Base-by-base conservation (phyloP, 768 basidiomycete species). In the Thelephora aurantiotincta region DNA sequence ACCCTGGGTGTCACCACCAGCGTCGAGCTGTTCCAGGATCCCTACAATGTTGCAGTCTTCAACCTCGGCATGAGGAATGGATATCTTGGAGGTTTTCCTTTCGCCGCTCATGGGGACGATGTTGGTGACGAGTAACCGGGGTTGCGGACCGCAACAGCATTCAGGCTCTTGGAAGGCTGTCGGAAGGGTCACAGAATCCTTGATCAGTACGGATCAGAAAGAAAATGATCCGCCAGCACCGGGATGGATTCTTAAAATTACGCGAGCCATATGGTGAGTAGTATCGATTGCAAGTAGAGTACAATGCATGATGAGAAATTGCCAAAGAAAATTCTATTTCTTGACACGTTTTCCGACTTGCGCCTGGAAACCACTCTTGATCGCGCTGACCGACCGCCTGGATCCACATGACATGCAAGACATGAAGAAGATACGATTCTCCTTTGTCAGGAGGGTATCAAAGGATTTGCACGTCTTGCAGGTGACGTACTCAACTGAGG, bases 391-490 rank as follows among this genome's bases (percentile, higher is more conserved):
- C 51, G 89, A 92, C 18, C 93, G 81, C 57, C 87, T 70, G 55
- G 82, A 86, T 2, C 89, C 90, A 56, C 90, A 94, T 5, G 85
- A 84, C 65, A 92, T 84, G 68, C 89, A 92, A 0, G 87, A 75
- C 78, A 89, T 86, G 75, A 99, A 99, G 74, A 93, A 97, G 61
- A 99, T 89, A 67, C 96, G 88, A 65, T 96, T 96, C 68, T 98
- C 93, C 66, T 98, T 99, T 23, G 85, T 82, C 34, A 99, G 77
- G 16, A 96, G 77, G 2, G 96, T 99, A 63, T 99, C 96, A 41
- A 89, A 89, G 1, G 94, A 97, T 69, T 97, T 99, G 75, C 96
- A 99, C 35, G 93, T 98, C 67, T 96, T 94, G 78, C 96, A 99
- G 35, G 93, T 93, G 51, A 97, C 94, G 65, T 97, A 98, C 69